Percentiles rank a stretch among this genome's conserved stretches.
Evolutionary conservation across 1,284 basidiomycete species (phyloP).

Genomic region (Cutaneotrichosporon spelunceum): DNA sequence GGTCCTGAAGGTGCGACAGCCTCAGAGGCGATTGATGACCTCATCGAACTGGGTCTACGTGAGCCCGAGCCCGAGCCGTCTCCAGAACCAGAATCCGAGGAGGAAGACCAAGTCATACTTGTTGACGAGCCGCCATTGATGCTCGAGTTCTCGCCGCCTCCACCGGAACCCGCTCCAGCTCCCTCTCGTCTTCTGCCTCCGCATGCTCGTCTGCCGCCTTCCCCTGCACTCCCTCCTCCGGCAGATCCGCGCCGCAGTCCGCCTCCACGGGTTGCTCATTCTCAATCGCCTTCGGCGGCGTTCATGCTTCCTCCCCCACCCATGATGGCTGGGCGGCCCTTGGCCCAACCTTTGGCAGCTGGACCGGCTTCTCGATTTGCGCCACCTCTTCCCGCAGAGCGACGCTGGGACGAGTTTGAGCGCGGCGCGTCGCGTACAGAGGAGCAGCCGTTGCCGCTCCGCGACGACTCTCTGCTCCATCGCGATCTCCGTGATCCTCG

Average conservation of each 20-base stretch:
- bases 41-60: conserved; percentile 23
- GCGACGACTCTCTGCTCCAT: not conserved
- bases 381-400: not conserved
- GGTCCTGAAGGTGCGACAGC: conserved; percentile 9
- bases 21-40: conserved; percentile 25
- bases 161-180: not conserved
- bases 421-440: conserved; percentile 5
- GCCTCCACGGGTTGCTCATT: not conserved
- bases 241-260: not conserved
- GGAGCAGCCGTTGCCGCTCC: not conserved
- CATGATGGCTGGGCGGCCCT: no score
- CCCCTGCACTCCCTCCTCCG: not conserved
- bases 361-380: not conserved
- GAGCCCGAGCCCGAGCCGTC: conserved; percentile 12
- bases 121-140: conserved; percentile 6
- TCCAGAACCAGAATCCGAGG: conserved; percentile 11
- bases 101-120: conserved; percentile 9
- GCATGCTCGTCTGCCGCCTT: not conserved
- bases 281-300: conserved; percentile 6
- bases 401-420: conserved; percentile 12
- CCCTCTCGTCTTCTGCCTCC: conserved; percentile 1
- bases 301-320: conserved; percentile 3
- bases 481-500: not conserved
- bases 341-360: not conserved
- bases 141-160: conserved; percentile 2